These are phyloP conservation scores for Colletotrichum sp. DNA, from an alignment of 2,329 filamentous ascomycete species.

Conservation along the genomic window DNA sequence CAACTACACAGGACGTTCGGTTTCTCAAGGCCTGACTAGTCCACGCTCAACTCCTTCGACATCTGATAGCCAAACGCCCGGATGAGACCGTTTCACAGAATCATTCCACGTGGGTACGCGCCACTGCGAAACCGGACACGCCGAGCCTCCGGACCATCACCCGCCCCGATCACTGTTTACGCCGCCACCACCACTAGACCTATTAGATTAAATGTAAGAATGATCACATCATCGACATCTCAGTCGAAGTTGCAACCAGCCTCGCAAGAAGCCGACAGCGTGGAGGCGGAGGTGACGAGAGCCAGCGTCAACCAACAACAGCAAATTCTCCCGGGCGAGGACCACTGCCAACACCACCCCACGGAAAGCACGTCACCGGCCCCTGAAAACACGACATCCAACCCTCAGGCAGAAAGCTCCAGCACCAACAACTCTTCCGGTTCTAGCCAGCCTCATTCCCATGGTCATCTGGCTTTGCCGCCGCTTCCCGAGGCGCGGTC, in stretches of 20 bases:
- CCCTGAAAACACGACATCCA: conserved; percentile 18
- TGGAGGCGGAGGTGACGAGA: not conserved
- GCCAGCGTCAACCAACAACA: not conserved
- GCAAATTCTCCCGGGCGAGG: not conserved
- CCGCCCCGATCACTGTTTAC: not conserved
- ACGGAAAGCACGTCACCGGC: conserved; percentile 20
- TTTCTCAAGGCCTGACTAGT: not conserved
- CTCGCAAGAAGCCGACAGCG: not conserved
- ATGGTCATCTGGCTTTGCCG: conserved; percentile 11
- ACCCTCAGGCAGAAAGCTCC: not conserved
- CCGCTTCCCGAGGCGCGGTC: conserved; percentile 8
- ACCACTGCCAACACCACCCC: conserved; percentile 16
- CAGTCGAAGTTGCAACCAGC: not conserved
- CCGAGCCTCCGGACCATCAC: conserved; percentile 9
- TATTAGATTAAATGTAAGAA: not conserved
- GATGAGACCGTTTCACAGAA: not conserved
- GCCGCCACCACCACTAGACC: not conserved
- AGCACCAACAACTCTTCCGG: not conserved
- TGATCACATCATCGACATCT: conserved; percentile 14
- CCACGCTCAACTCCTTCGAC: not conserved
- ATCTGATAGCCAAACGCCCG: not conserved
- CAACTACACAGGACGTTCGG: not conserved
- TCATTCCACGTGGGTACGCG: conserved; percentile 6
- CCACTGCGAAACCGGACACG: not conserved
- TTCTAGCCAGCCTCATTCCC: conserved; percentile 17